Conservation (phyloP, 129 eudicot genomes). For the Centrapalus pauciflorus region DNA sequence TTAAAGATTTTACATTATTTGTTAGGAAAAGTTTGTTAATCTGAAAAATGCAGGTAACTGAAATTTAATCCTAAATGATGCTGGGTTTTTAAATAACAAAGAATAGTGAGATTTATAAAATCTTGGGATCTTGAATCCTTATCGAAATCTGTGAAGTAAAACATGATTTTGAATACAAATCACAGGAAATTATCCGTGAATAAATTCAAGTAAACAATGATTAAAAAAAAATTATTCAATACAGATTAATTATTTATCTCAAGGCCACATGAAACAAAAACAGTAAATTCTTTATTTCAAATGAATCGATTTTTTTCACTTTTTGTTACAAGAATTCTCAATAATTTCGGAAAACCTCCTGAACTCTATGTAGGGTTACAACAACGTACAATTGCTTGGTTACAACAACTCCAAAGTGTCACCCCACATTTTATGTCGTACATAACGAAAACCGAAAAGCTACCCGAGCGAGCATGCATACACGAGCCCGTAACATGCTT, state of each 20-base stretch:
- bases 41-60: too few relatives aligned
- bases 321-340: slow-evolving; percentile 15
- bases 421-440: slow-evolving; percentile 21
- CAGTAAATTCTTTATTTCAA: neutral
- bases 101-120: too few relatives aligned
- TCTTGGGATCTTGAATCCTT: too few relatives aligned
- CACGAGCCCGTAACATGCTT: neutral
- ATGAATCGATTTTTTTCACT: neutral
- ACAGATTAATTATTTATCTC: too few relatives aligned
- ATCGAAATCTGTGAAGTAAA: too few relatives aligned
- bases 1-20: too few relatives aligned
- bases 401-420: slow-evolving; percentile 6
- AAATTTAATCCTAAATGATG: too few relatives aligned
- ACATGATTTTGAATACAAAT: too few relatives aligned
- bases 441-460: slow-evolving; percentile 13
- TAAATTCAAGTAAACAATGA: too few relatives aligned
- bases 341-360: slow-evolving; percentile 6
- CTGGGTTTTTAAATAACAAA: too few relatives aligned
- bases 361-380: slow-evolving; percentile 6
- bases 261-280: neutral
- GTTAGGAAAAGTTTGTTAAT: too few relatives aligned
- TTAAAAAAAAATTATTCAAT: neutral
- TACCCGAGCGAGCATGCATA: slow-evolving; percentile 19
- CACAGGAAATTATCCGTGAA: too few relatives aligned
- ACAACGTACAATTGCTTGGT: slow-evolving; percentile 13